Percentiles rank a stretch among this genome's conserved stretches.
Conservation (phyloP, 768 basidiomycete species). For the Paxillus ammoniavirescens region DNA sequence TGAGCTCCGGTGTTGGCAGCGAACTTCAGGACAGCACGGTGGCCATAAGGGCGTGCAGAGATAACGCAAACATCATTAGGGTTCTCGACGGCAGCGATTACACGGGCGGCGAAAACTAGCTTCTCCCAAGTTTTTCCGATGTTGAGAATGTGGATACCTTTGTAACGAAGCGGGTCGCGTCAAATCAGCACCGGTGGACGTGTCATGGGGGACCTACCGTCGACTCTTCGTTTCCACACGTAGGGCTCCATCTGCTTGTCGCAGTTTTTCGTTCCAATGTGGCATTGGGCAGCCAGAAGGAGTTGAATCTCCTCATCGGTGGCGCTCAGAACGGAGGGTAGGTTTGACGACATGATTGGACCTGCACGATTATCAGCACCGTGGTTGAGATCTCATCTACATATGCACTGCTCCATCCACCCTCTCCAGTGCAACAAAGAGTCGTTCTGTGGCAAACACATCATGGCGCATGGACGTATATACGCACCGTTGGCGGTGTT, state of each 20-base stretch:
- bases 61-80: conserved; percentile 98
- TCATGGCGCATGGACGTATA: not conserved
- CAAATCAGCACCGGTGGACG: conserved; percentile 8
- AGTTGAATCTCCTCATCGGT: conserved; percentile 98
- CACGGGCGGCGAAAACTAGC: conserved; percentile 94
- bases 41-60: conserved; percentile 97
- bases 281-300: conserved; percentile 92
- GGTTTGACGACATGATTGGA: conserved; percentile 73
- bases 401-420: conserved; percentile 35
- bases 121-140: conserved; percentile 99
- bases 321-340: conserved; percentile 89
- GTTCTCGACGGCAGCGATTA: conserved; percentile 97
- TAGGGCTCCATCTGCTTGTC: conserved; percentile 99
- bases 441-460: conserved; percentile 6
- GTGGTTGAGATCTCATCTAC: conserved; percentile 27
- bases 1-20: conserved; percentile 98
- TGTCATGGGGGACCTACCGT: conserved; percentile 60
- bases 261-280: conserved; percentile 98
- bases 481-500: conserved; percentile 40
- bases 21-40: conserved; percentile 98
- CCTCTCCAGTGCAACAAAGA: conserved; percentile 10
- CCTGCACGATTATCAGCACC: conserved; percentile 31
- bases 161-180: conserved; percentile 5
- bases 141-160: conserved; percentile 96
- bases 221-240: conserved; percentile 94